Percentiles rank a stretch among this genome's conserved stretches.
Evolutionary conservation across 306 rosid genomes (phyloP).

Genomic region (Oemleria cerasiformis): DNA sequence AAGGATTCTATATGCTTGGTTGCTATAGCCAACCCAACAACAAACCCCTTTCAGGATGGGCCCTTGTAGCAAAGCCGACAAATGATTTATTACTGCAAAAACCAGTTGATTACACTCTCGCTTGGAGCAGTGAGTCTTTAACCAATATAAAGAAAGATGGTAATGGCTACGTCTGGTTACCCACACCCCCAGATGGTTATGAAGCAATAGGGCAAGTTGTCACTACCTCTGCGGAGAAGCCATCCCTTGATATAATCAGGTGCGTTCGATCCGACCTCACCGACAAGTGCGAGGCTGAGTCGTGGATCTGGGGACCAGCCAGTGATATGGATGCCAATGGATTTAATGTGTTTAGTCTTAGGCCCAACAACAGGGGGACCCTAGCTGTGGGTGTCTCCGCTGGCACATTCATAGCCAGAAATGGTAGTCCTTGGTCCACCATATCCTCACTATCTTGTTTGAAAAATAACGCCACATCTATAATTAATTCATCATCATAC

Average conservation of each 20-base stretch:
- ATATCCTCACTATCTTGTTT: slow-evolving; percentile 43
- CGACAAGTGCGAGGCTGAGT: slow-evolving; percentile 42
- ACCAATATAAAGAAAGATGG: slow-evolving; percentile 38
- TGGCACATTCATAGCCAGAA: slow-evolving; percentile 56
- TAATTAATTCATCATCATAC: slow-evolving; percentile 5
- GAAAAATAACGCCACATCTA: slow-evolving; percentile 33
- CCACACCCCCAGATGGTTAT: slow-evolving; percentile 62
- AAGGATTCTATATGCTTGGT: slow-evolving; percentile 63
- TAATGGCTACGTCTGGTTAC: slow-evolving; percentile 62
- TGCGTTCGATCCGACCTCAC: slow-evolving; percentile 66
- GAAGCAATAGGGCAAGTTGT: slow-evolving; percentile 59
- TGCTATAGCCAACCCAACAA: slow-evolving; percentile 68
- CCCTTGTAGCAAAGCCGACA: slow-evolving; percentile 52
- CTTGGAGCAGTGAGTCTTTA: slow-evolving; percentile 52
- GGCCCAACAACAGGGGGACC: slow-evolving; percentile 52
- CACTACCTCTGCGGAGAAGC: slow-evolving; percentile 52
- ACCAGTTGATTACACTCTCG: slow-evolving; percentile 59
- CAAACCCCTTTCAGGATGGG: slow-evolving; percentile 58
- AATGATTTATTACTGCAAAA: neutral
- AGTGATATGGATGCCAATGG: slow-evolving; percentile 23
- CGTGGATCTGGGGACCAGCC: slow-evolving; percentile 60
- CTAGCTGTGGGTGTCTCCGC: slow-evolving; percentile 47
- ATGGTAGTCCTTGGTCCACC: slow-evolving; percentile 18
- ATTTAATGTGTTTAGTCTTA: slow-evolving; percentile 42
- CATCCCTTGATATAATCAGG: slow-evolving; percentile 49